phyloP scores from a whole-genome alignment of 2,329 filamentous ascomycete genomes.

The Paramyrothecium sp. region DNA sequence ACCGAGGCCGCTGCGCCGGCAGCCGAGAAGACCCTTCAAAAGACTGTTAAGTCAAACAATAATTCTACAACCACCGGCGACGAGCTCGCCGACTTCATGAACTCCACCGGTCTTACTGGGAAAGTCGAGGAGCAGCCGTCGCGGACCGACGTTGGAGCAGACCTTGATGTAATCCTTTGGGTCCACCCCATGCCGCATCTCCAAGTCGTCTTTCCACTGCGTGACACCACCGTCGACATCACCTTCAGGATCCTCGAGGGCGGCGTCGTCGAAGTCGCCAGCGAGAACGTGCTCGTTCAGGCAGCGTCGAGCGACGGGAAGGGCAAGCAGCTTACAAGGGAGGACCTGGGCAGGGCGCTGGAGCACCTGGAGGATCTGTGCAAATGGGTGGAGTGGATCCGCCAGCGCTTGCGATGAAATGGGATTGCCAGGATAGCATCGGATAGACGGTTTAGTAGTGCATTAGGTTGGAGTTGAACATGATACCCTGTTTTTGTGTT shows the following conservation, averaged over 20 bases:
- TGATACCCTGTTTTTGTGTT: not conserved
- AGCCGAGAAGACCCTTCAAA: slow-evolving; percentile 3
- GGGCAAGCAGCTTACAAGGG: slow-evolving; percentile 34
- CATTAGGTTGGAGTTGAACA: not conserved
- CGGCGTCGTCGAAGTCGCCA: slow-evolving; percentile 55
- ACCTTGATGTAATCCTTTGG: slow-evolving; percentile 53
- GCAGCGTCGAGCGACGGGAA: slow-evolving; percentile 23
- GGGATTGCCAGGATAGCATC: not conserved
- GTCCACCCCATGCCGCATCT: slow-evolving; percentile 48
- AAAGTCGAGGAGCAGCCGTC: not conserved
- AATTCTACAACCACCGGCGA: slow-evolving; percentile 25
- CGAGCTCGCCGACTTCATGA: slow-evolving; percentile 31
- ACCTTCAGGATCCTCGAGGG: slow-evolving; percentile 59
- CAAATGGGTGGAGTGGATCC: slow-evolving; percentile 53
- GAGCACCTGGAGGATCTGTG: slow-evolving; percentile 52
- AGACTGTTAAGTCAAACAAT: slow-evolving; percentile 5
- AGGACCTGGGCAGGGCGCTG: slow-evolving; percentile 43
- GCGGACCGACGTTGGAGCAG: slow-evolving; percentile 9
- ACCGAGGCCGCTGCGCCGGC: slow-evolving; percentile 17
- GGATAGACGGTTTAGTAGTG: not conserved
- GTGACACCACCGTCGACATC: slow-evolving; percentile 47
- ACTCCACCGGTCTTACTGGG: slow-evolving; percentile 1
- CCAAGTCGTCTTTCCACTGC: slow-evolving; percentile 54
- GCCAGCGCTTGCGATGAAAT: slow-evolving; percentile 31
- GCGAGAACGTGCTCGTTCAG: slow-evolving; percentile 48